Conservation (phyloP, 2,329 filamentous ascomycete genomes). For the Phyllosticta capitalensis region DNA sequence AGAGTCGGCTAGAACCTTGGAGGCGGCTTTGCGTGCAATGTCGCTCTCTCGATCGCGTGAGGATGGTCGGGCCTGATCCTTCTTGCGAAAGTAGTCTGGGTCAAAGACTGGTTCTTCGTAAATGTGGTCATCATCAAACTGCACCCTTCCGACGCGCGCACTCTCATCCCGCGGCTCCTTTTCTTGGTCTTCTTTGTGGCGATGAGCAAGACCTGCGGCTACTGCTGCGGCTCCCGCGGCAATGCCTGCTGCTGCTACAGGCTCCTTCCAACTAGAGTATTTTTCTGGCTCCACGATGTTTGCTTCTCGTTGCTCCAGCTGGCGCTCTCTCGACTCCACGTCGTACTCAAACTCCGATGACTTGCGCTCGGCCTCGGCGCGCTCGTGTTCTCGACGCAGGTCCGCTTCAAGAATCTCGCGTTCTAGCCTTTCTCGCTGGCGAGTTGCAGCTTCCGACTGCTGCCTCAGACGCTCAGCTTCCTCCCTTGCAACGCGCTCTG, state of each 20-base stretch:
- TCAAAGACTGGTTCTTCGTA: conserved; percentile 39
- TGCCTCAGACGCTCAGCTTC: conserved; percentile 16
- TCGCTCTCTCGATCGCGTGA: conserved; percentile 12
- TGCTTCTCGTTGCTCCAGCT: conserved; percentile 25
- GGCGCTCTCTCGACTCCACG: conserved; percentile 20
- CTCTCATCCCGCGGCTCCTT: not conserved
- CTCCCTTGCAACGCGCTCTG: conserved; percentile 20
- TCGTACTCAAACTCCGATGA: conserved; percentile 14
- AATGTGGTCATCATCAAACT: conserved; percentile 15
- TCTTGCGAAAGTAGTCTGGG: conserved; percentile 36
- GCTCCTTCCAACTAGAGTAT: conserved; percentile 22
- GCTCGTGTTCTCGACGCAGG: conserved; percentile 6
- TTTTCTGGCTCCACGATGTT: conserved; percentile 22
- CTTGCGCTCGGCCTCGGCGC: conserved; percentile 19
- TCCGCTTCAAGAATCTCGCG: conserved; percentile 13
- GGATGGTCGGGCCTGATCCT: conserved; percentile 15
- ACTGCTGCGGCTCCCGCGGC: conserved; percentile 12
- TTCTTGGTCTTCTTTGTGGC: conserved; percentile 16
- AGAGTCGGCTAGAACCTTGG: conserved; percentile 21
- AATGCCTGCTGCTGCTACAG: conserved; percentile 23
- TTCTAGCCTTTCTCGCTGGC: conserved; percentile 16
- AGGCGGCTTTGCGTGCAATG: conserved; percentile 23
- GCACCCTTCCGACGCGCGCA: not conserved
- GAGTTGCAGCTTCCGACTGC: conserved; percentile 12
- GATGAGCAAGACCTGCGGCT: conserved; percentile 23